phyloP scores from a whole-genome alignment of 2,329 filamentous ascomycete genomes.

The Colletotrichum limetticola region DNA sequence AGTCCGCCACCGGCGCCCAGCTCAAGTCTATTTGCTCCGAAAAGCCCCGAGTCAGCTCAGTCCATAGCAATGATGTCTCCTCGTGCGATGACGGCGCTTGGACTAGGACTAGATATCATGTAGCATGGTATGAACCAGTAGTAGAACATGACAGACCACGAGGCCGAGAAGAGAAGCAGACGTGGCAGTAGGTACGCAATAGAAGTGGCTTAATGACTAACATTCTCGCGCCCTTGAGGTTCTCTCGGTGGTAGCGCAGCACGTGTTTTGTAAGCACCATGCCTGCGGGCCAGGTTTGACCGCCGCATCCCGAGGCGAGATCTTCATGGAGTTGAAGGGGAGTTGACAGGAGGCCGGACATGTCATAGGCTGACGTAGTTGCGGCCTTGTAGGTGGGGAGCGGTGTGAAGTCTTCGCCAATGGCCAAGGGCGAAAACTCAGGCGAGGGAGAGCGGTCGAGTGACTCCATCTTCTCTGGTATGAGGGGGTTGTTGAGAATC shows the following conservation, averaged over 20 bases:
- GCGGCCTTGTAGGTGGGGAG: constrained; percentile 68
- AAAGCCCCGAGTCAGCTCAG: constrained; percentile 22
- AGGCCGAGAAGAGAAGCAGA: neutral
- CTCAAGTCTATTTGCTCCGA: constrained; percentile 73
- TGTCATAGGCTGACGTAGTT: constrained; percentile 65
- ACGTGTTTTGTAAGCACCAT: constrained; percentile 90
- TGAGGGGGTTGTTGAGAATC: constrained; percentile 31
- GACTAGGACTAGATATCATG: neutral
- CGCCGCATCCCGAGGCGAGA: constrained; percentile 87
- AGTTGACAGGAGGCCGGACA: constrained; percentile 77
- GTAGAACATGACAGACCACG: neutral
- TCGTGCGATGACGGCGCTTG: neutral
- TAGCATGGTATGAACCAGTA: neutral
- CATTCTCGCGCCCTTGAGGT: constrained; percentile 77
- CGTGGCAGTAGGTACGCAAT: neutral
- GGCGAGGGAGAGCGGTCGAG: constrained; percentile 53
- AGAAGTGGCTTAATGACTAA: constrained; percentile 56
- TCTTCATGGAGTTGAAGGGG: constrained; percentile 87
- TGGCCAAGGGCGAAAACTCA: constrained; percentile 59
- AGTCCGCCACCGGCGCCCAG: constrained; percentile 92
- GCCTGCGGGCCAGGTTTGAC: constrained; percentile 93
- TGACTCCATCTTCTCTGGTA: constrained; percentile 25
- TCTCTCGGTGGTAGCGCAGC: constrained; percentile 75
- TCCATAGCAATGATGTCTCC: neutral
- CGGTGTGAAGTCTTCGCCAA: constrained; percentile 68